Conservation (phyloP, 257 asterid genomes). For the Dorcoceras hygrometricum region DNA sequence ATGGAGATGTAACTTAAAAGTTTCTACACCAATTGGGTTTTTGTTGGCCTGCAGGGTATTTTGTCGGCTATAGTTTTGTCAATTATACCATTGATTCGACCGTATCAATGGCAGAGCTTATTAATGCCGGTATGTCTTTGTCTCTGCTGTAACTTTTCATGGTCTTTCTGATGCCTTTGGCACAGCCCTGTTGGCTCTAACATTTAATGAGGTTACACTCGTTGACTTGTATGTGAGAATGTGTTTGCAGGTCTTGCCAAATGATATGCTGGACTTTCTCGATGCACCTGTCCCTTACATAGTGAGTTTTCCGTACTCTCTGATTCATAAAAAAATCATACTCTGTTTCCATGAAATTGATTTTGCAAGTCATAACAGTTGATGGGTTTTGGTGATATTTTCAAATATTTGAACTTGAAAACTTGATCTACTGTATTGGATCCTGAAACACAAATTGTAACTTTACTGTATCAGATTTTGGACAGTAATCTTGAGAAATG, state of each 20-base stretch:
- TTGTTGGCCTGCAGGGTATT: conserved; percentile 61
- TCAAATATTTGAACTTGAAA: neutral
- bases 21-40: conserved; percentile 3
- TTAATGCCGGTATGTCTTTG: conserved; percentile 76
- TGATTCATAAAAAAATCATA: neutral
- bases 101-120: conserved; percentile 98
- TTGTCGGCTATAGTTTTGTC: conserved; percentile 84
- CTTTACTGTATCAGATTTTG: neutral
- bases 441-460: neutral
- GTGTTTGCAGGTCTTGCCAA: conserved; percentile 82
- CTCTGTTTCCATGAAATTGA: too few species aligned
- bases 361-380: neutral
- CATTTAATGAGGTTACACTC: conserved; percentile 8
- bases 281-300: conserved; percentile 99
- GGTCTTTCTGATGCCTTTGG: conserved; percentile 3
- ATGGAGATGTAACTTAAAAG: conserved; percentile 4
- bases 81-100: conserved; percentile 89
- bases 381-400: neutral
- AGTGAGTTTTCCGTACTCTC: conserved; percentile 46
- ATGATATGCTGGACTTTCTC: conserved; percentile 97
- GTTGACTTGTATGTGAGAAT: conserved; percentile 18
- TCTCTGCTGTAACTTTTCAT: conserved; percentile 24
- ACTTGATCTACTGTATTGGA: neutral
- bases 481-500: neutral
- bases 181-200: neutral